A percentile compares a stretch with the other conserved stretches of the same genome.
phyloP scores from a whole-genome alignment of 352 stramenopile genomes.

The Phytophthora pistaciae region DNA sequence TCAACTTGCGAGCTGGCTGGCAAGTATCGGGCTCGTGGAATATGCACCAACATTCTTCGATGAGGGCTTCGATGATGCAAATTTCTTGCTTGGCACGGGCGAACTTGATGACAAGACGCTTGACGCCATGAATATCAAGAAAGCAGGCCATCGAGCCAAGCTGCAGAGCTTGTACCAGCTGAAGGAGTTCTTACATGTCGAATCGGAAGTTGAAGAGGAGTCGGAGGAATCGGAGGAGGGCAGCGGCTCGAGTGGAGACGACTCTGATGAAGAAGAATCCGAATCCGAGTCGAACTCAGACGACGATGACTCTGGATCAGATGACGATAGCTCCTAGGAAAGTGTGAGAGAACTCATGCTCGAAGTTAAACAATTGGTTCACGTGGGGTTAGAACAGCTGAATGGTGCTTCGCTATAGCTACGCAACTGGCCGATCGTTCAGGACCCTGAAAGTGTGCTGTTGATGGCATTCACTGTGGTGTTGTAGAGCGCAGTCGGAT shows the following conservation, averaged over 20 bases:
- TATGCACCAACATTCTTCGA: constrained; percentile 57
- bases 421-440: background rate
- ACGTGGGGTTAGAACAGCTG: constrained; percentile 15
- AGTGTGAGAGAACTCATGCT: constrained; percentile 1
- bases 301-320: constrained; percentile 36
- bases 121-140: constrained; percentile 70
- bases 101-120: constrained; percentile 55
- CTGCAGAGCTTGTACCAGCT: constrained; percentile 72
- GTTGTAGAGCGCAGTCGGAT: constrained; percentile 81
- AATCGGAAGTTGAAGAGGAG: constrained; percentile 36
- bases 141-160: constrained; percentile 78
- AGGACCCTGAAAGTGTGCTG: constrained; percentile 44
- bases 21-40: constrained; percentile 75
- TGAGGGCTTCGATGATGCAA: constrained; percentile 74
- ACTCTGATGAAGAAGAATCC: constrained; percentile 29
- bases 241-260: constrained; percentile 20
- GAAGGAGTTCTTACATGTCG: constrained; percentile 55
- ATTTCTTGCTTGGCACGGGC: constrained; percentile 59
- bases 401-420: constrained; percentile 15
- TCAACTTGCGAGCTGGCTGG: constrained; percentile 71
- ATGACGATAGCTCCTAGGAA: constrained; percentile 27
- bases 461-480: constrained; percentile 76
- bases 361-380: constrained; percentile 23
- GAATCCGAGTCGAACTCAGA: constrained; percentile 13
- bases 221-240: constrained; percentile 34